Percentiles rank a stretch among this genome's conserved stretches.
These are phyloP conservation scores for Cydonia oblonga DNA, from an alignment of 331 rosid genomes.

Conservation along the genomic window DNA sequence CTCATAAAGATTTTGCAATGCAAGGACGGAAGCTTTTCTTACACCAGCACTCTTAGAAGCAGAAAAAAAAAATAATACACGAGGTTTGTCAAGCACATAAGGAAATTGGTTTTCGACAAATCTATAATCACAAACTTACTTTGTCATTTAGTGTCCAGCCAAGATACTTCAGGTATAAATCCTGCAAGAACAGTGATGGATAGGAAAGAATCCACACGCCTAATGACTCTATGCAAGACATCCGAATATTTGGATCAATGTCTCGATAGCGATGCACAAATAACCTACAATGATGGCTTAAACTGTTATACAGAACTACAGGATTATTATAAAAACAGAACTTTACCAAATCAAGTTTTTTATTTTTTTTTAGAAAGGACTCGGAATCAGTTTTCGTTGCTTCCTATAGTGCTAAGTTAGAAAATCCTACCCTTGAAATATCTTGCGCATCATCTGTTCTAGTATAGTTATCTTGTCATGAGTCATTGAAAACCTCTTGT, in stretches of 20 bases:
- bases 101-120: constrained; percentile 4
- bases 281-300: constrained; percentile 52
- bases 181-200: constrained; percentile 91
- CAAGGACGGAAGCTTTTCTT: constrained; percentile 72
- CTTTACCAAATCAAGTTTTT: background rate
- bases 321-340: background rate
- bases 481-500: constrained; percentile 69
- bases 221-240: constrained; percentile 79
- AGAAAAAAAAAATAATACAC: constrained; percentile 5
- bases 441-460: constrained; percentile 97
- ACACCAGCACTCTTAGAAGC: constrained; percentile 72
- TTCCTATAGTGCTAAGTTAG: constrained; percentile 6
- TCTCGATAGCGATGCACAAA: constrained; percentile 98
- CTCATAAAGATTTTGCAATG: constrained; percentile 85
- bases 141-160: constrained; percentile 98
- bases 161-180: constrained; percentile 85
- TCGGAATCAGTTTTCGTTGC: background rate
- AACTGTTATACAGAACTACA: constrained; percentile 12
- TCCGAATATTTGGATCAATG: constrained; percentile 79
- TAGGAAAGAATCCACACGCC: constrained; percentile 91
- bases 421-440: constrained; percentile 79
- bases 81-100: background rate
- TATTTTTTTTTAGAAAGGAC: background rate
- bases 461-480: constrained; percentile 70
- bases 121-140: constrained; percentile 35